Percentiles rank a stretch among this genome's conserved stretches.
These are phyloP conservation scores for Dysphania ambrosioides DNA, from an alignment of 148 eudicot genomes.

Conservation along the genomic window DNA sequence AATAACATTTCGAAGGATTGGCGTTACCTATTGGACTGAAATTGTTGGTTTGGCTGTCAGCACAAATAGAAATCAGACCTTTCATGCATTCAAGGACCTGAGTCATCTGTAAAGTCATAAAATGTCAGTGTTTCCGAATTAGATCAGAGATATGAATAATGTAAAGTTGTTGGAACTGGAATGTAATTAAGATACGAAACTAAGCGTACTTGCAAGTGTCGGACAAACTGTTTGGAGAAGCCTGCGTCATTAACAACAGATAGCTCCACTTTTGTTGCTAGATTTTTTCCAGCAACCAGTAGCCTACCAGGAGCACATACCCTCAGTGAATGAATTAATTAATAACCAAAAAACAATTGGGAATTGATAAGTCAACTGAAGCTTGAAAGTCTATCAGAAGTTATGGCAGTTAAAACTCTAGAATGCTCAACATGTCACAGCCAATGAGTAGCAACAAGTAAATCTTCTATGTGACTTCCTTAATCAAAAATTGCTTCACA, in stretches of 20 bases:
- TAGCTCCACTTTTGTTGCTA: conserved; percentile 36
- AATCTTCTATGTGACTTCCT: neutral
- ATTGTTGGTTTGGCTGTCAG: conserved; percentile 30
- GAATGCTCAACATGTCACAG: neutral
- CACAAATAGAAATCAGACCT: conserved; percentile 34
- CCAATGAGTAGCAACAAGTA: neutral
- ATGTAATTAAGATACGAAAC: neutral
- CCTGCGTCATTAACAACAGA: conserved; percentile 53
- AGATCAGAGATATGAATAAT: neutral
- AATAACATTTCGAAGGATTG: neutral
- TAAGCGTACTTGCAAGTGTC: conserved; percentile 50
- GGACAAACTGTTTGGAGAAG: conserved; percentile 40
- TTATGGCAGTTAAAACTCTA: neutral
- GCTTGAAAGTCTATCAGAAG: neutral
- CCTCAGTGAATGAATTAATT: neutral
- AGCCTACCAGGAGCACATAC: conserved; percentile 33
- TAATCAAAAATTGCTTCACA: neutral
- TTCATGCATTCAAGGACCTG: conserved; percentile 46
- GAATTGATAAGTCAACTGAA: neutral
- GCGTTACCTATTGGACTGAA: conserved; percentile 54
- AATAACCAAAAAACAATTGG: neutral
- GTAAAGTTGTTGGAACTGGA: neutral
- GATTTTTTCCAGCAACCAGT: conserved; percentile 33
- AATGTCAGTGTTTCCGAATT: neutral
- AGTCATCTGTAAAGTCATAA: conserved; percentile 36